Conservation (phyloP, 169 alveolate genomes). For the Theileria orientalis region DNA sequence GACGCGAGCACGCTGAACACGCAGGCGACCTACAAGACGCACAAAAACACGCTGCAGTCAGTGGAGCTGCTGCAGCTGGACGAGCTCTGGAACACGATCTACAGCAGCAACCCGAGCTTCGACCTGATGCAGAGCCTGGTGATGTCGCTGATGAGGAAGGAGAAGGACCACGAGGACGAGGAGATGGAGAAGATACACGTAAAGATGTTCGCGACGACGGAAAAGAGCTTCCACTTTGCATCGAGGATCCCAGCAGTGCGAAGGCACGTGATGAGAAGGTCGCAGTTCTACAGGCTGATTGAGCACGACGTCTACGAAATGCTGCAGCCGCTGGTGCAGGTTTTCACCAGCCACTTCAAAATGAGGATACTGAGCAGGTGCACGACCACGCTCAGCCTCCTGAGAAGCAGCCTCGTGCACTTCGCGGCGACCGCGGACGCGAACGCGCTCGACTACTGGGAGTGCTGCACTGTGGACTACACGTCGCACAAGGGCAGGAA, state of each 20-base stretch:
- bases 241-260: constrained; percentile 29
- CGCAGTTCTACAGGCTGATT: constrained; percentile 4
- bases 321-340: constrained; percentile 4
- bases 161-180: background rate
- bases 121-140: background rate
- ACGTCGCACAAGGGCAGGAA: background rate
- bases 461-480: constrained; percentile 1
- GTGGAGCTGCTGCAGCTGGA: constrained; percentile 11
- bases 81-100: constrained; percentile 7
- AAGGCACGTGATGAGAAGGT: constrained; percentile 40
- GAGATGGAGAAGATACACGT: constrained; percentile 3
- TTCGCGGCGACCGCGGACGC: constrained; percentile 26
- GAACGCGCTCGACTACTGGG: constrained; percentile 48
- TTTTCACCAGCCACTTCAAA: constrained; percentile 33
- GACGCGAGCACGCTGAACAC: background rate
- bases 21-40: background rate
- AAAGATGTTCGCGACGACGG: constrained; percentile 56
- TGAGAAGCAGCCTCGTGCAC: constrained; percentile 41
- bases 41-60: background rate
- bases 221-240: constrained; percentile 36
- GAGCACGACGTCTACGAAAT: constrained; percentile 55
- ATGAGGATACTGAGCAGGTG: constrained; percentile 11
- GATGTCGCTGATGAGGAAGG: background rate
- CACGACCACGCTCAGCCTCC: background rate
- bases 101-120: background rate